Base-by-base conservation (phyloP, 106 monocot genomes). In the Phalaenopsis equestris region DNA sequence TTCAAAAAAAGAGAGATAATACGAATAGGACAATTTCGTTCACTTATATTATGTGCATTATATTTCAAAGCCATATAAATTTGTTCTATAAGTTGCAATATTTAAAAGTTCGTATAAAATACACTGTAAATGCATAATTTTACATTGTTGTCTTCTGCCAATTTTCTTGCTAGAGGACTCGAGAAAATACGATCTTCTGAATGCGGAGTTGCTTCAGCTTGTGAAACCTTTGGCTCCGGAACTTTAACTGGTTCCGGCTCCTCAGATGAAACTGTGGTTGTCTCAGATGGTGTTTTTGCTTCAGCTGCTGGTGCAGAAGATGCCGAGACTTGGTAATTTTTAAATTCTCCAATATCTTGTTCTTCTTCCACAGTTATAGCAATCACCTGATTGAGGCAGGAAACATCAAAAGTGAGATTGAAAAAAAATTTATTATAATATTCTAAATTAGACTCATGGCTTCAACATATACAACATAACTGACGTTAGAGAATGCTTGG, bases 101-200 rank as follows among this genome's bases (percentile, higher is more conserved):
- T 49, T 47, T 49, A 48, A 76, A 76, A 76, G 18, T 6, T 43
- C n/a, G 16, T n/a, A 18, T 15, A 21, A 77, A 48, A 41, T 70
- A 78, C 21, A 55, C 3, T 45, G 67, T 36, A 86, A 46, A 36
- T 77, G 42, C 70, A 30, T 75, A 55, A 17, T 16, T 86, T 77
- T 86, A 94, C 98, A 76, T 94, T 92, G 82, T 93, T 88, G 68
- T 99, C 98, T 83, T 93, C 98, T 18, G 98, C 98, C 65, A 99
- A 85, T 82, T 94, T 92, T 88, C 88, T 92, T 37, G 98, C 98
- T 73, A 89, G 82, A 85, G 98, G 98, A 79, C 94, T 94, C 30
- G 90, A 75, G 79, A 94, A 95, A 57, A 94, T 90, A 72, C 93
- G 90, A 83, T 93, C 94, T 30, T 82, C 88, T 73, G 75, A 55